Evolutionary conservation across 1,284 basidiomycete genomes (phyloP).

Genomic region (Moesziomyces sp.): DNA sequence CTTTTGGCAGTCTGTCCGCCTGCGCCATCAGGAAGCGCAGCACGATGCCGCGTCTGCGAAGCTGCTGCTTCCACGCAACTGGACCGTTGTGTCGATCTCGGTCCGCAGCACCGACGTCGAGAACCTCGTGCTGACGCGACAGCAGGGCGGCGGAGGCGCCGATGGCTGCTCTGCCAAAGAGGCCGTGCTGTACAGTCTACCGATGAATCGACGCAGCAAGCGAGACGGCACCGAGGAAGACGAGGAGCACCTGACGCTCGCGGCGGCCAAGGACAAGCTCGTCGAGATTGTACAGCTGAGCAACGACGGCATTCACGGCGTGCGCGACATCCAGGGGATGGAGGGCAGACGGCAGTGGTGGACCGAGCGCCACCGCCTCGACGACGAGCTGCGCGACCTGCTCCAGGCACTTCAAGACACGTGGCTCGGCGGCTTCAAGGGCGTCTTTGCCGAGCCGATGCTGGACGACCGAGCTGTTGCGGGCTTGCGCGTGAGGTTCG

Average conservation of each 20-base stretch:
- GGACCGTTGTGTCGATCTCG: constrained; percentile 85
- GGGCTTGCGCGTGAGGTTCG: constrained; percentile 38
- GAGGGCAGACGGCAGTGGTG: constrained; percentile 82
- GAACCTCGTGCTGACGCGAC: constrained; percentile 84
- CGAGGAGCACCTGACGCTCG: constrained; percentile 75
- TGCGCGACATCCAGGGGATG: constrained; percentile 77
- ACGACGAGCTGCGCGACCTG: constrained; percentile 79
- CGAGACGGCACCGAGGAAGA: constrained; percentile 76
- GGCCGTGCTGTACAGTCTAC: constrained; percentile 77
- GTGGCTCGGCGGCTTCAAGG: constrained; percentile 96
- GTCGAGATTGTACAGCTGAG: constrained; percentile 80
- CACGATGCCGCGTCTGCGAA: constrained; percentile 16
- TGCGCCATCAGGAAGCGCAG: constrained; percentile 37
- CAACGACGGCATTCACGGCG: constrained; percentile 80
- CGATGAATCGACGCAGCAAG: constrained; percentile 80
- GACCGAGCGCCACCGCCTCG: constrained; percentile 80
- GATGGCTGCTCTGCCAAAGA: constrained; percentile 42
- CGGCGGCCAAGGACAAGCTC: constrained; percentile 80
- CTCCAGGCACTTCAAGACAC: constrained; percentile 89
- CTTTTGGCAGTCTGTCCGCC: constrained; percentile 33
- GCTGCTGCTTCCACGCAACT: constrained; percentile 76
- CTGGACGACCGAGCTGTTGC: constrained; percentile 27
- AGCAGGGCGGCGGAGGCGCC: constrained; percentile 67
- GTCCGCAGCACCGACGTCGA: constrained; percentile 73
- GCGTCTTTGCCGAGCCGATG: constrained; percentile 44